Percentiles rank a stretch among this genome's conserved stretches.
phyloP scores from a whole-genome alignment of 2,329 filamentous ascomycete species.

The Trichoderma oligosporum region DNA sequence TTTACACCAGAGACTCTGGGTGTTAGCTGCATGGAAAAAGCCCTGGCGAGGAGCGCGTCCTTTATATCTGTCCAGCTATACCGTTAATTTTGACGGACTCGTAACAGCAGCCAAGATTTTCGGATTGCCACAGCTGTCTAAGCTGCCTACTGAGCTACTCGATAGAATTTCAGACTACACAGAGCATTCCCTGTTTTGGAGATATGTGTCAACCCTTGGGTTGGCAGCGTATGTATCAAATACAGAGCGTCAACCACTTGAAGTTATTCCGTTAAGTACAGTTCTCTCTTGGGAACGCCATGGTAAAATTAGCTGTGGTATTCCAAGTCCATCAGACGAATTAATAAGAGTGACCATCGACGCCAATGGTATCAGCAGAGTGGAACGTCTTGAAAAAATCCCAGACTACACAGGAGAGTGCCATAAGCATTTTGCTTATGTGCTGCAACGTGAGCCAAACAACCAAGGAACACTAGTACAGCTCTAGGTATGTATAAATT shows the following conservation, averaged over 20 bases:
- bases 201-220: background rate
- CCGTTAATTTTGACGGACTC: background rate
- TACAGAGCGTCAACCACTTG: background rate
- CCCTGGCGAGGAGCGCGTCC: background rate
- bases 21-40: background rate
- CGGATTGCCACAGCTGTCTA: background rate
- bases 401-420: background rate
- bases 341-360: background rate
- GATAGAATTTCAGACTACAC: background rate
- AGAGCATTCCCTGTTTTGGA: background rate
- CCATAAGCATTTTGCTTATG: background rate
- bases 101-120: background rate
- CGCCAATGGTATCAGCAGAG: background rate
- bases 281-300: background rate
- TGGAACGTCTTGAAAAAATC: background rate
- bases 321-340: background rate
- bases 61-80: background rate
- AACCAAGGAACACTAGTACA: background rate
- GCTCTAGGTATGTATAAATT: background rate
- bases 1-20: background rate
- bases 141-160: background rate
- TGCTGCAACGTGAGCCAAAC: background rate
- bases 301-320: background rate
- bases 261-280: background rate
- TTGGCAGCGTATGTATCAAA: background rate